Base-by-base conservation (phyloP, 352 stramenopile species). In the Pythium guiyangense region DNA sequence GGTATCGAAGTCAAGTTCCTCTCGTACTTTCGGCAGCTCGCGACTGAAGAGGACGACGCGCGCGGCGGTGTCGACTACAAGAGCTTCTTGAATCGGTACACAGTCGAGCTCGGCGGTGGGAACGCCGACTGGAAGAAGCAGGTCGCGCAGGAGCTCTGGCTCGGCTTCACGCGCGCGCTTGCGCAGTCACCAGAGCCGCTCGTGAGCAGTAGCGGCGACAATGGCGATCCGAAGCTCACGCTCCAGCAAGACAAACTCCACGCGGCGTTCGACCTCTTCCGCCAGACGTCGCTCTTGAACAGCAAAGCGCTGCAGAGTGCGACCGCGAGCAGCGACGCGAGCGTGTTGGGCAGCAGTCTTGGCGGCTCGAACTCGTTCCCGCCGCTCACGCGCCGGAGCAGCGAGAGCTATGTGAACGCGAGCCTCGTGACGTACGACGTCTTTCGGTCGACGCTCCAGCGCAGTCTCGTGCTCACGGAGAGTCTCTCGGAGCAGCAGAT, bases 401-500 rank as follows among this genome's bases (percentile, higher is more conserved):
- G 83, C 31, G 69, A 76, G n/a, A 83, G 64, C 50, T 85, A 74
- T 17, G 60, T 84, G 22, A 66, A 29, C 74, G 74, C 65, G 70
- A 68, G 4, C n/a, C 60, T 80, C 15, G 73, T 92, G 45, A 90
- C 82, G 20, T 92, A 92, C 57, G 79, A 89, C 34, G 78, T 89
- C 31, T 92, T 92, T 39, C 77, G 82, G 6, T 73, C 74, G 6
- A 92, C 82, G 12, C 75, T 92, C 25, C 79, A 89, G 61, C 69
- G 65, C 10, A 79, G 76, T 18, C 59, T 92, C 6, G 70, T 79
- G 14, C 65, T 92, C 0, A 58, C 63, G 1, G 70, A 77, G 25
- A 83, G 70, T 0, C 71, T 97, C 6, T 93, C 85, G 15, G 86
- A 94, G 59, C 82, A 94, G 47, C 87, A 97, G 64, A 93, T 97